Conservation (phyloP, 23 red algal genomes). For the Chondrus crispus region DNA sequence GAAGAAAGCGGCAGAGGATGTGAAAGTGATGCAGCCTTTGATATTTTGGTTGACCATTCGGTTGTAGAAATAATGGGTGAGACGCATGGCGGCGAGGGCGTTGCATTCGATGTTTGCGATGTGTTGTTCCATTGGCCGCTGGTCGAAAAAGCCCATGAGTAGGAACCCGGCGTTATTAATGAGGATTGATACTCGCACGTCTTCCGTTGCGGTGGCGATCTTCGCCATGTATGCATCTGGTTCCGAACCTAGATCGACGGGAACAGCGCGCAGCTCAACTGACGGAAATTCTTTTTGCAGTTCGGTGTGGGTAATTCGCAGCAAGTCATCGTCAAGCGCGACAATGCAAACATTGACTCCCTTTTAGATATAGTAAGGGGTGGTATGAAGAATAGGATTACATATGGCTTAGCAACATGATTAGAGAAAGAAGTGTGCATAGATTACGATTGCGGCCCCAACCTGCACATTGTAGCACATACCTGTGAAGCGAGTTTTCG, state of each 20-base stretch:
- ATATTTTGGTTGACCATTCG: conserved; percentile 27
- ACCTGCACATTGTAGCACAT: neutral
- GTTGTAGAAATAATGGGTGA: conserved; percentile 61
- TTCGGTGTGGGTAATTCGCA: conserved; percentile 17
- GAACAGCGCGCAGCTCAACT: conserved; percentile 44
- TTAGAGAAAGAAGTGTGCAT: no score
- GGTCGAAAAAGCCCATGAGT: conserved; percentile 75
- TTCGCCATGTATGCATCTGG: conserved; percentile 43
- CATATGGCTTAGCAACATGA: no score
- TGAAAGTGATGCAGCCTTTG: conserved; percentile 72
- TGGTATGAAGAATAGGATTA: no score
- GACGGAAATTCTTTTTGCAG: conserved; percentile 46
- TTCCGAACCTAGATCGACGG: conserved; percentile 59
- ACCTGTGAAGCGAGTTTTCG: conserved; percentile 48
- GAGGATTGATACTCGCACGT: conserved; percentile 37
- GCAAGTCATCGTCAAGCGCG: conserved; percentile 60
- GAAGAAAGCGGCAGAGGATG: conserved; percentile 82
- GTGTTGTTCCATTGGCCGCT: conserved; percentile 19
- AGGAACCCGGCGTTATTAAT: conserved; percentile 95
- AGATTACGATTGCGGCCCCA: no score
- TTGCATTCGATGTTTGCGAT: conserved; percentile 60
- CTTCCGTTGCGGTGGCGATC: conserved; percentile 26
- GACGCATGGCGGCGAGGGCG: conserved; percentile 32
- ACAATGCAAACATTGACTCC: conserved; percentile 57
- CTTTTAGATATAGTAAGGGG: no score